Conservation (phyloP, 2,329 filamentous ascomycete genomes). For the Parascedosporium putredinis region DNA sequence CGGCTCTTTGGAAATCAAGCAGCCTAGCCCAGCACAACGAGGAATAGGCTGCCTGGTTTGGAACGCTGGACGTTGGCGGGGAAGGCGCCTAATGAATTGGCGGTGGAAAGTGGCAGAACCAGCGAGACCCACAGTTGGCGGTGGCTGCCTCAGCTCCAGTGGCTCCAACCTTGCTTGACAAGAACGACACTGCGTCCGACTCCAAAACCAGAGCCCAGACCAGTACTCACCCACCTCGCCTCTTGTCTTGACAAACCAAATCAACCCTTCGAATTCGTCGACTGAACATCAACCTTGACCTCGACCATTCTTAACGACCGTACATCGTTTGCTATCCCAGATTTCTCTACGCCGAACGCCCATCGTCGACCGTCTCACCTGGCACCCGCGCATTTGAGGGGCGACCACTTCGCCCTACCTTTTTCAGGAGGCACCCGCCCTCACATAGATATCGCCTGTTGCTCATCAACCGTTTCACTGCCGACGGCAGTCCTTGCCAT, state of each 20-base stretch:
- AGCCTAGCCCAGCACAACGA: not conserved
- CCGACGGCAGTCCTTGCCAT: too few species aligned
- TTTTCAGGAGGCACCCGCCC: too few species aligned
- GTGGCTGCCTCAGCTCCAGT: slow-evolving; percentile 5
- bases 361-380: too few species aligned
- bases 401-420: too few species aligned
- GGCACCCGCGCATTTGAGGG: too few species aligned
- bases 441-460: too few species aligned
- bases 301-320: too few species aligned
- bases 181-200: not conserved
- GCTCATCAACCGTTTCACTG: too few species aligned
- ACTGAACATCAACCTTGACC: not conserved
- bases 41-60: not conserved
- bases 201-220: not conserved
- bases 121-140: not conserved
- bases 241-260: not conserved
- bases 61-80: not conserved
- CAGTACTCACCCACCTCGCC: not conserved
- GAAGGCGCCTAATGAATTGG: not conserved
- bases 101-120: slow-evolving; percentile 5
- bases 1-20: too few species aligned
- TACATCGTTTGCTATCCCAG: too few species aligned
- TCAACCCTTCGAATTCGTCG: not conserved
- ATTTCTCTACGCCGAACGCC: too few species aligned
- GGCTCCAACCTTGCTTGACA: not conserved